A percentile compares a stretch with the other conserved stretches of the same genome.
These are phyloP conservation scores for Deinandra increscens DNA, from an alignment of 129 eudicot genomes.

Conservation along the genomic window DNA sequence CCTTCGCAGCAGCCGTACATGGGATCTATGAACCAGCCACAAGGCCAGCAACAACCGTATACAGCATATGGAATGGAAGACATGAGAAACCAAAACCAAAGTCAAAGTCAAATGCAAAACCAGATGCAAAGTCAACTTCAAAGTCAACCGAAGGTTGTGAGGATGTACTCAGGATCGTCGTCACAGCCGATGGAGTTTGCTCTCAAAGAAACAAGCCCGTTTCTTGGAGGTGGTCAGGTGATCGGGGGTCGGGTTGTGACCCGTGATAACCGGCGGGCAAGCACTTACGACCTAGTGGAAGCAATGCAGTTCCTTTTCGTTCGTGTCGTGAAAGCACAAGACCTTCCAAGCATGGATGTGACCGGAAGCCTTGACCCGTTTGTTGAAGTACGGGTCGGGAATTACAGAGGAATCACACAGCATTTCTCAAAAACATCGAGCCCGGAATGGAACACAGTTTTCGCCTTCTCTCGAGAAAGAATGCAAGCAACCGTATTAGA, in stretches of 20 bases:
- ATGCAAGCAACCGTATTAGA: slow-evolving; percentile 72
- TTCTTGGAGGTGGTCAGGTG: slow-evolving; percentile 77
- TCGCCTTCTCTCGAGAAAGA: slow-evolving; percentile 78
- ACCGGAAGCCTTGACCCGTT: slow-evolving; percentile 88
- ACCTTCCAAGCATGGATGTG: slow-evolving; percentile 68
- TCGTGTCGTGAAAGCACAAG: slow-evolving; percentile 80
- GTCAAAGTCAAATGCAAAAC: slow-evolving; percentile 12
- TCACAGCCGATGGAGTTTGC: slow-evolving; percentile 60
- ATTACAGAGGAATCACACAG: slow-evolving; percentile 77
- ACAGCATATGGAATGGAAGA: slow-evolving; percentile 38
- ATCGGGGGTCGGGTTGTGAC: slow-evolving; percentile 73
- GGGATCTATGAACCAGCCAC: slow-evolving; percentile 33
- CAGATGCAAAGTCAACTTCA: slow-evolving; percentile 30
- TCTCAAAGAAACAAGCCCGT: slow-evolving; percentile 78
- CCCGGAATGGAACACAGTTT: slow-evolving; percentile 90
- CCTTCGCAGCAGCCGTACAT: slow-evolving; percentile 30
- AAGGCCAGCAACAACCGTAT: slow-evolving; percentile 39
- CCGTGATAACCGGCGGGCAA: slow-evolving; percentile 44
- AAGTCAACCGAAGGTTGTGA: slow-evolving; percentile 39
- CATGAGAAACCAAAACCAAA: slow-evolving; percentile 33
- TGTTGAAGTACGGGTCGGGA: slow-evolving; percentile 87
- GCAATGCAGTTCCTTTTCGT: slow-evolving; percentile 83
- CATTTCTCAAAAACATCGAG: slow-evolving; percentile 58
- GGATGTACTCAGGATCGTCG: slow-evolving; percentile 48
- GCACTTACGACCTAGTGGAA: slow-evolving; percentile 85